Conservation (phyloP, 768 basidiomycete species). For the Phaffia australis region DNA sequence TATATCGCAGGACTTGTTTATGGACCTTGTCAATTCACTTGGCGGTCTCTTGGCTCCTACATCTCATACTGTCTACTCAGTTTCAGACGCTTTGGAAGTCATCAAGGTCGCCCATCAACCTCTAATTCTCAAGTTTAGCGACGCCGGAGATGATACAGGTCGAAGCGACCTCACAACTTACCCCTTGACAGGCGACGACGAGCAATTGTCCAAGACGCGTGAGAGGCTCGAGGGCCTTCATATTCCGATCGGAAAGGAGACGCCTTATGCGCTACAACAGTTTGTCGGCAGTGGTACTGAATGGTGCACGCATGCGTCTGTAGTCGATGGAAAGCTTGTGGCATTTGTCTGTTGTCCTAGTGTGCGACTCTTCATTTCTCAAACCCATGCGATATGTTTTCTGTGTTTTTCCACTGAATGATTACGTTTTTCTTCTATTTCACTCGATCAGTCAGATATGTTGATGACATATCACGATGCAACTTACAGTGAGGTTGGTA, state of each 20-base stretch:
- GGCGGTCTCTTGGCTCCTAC: slow-evolving; percentile 30
- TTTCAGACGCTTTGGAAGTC: slow-evolving; percentile 31
- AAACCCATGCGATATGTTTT: neutral
- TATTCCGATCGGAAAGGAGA: slow-evolving; percentile 28
- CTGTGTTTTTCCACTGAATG: neutral
- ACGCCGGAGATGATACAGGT: slow-evolving; percentile 36
- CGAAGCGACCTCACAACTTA: slow-evolving; percentile 36
- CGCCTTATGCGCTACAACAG: slow-evolving; percentile 39
- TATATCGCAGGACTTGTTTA: slow-evolving; percentile 32
- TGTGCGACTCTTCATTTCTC: neutral
- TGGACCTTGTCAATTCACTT: slow-evolving; percentile 32
- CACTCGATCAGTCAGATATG: slow-evolving; percentile 34
- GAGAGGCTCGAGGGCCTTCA: slow-evolving; percentile 27
- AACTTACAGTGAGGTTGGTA: slow-evolving; percentile 30
- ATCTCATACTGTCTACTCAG: slow-evolving; percentile 31
- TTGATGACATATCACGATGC: slow-evolving; percentile 39
- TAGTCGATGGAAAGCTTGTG: slow-evolving; percentile 34
- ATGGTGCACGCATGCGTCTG: slow-evolving; percentile 39
- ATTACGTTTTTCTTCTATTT: neutral
- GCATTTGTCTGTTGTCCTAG: slow-evolving; percentile 37
- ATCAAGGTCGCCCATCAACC: slow-evolving; percentile 7
- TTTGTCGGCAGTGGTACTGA: slow-evolving; percentile 36
- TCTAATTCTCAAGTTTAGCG: slow-evolving; percentile 36
- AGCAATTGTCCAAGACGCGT: slow-evolving; percentile 29
- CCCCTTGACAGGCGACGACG: slow-evolving; percentile 32